phyloP scores from a whole-genome alignment of 257 asterid genomes.

The Buddleja alternifolia region DNA sequence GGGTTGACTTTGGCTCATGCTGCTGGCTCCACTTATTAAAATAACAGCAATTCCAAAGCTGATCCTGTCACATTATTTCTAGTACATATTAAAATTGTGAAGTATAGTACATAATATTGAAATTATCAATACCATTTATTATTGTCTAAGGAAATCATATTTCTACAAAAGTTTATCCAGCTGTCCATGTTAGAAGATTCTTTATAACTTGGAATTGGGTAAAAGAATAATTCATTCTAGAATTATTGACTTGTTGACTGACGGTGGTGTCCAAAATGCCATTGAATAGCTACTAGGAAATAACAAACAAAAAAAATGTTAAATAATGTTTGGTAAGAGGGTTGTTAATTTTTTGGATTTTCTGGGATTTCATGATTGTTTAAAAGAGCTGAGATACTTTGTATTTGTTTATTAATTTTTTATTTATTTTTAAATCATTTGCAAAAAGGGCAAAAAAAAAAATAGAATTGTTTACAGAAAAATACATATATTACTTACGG shows the following conservation, averaged over 20 bases:
- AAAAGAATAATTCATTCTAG: background rate
- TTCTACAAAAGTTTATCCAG: slow-evolving; percentile 14
- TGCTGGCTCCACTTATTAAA: slow-evolving; percentile 59
- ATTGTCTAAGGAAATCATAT: background rate
- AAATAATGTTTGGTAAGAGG: slow-evolving; percentile 17
- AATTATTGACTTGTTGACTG: background rate
- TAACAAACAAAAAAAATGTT: background rate
- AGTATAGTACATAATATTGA: background rate
- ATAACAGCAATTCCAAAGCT: slow-evolving; percentile 59
- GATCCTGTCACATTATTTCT: slow-evolving; percentile 50
- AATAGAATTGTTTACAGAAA: too few relatives aligned
- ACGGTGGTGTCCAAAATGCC: background rate
- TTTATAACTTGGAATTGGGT: slow-evolving; percentile 4
- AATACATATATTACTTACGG: too few relatives aligned
- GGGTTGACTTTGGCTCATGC: slow-evolving; percentile 67
- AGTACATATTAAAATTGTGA: background rate
- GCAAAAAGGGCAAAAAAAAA: background rate
- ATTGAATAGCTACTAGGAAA: background rate
- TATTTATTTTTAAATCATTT: background rate
- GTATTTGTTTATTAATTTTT: too few relatives aligned
- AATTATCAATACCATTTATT: background rate
- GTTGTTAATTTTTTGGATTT: background rate
- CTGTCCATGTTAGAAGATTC: slow-evolving; percentile 45
- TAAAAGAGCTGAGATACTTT: background rate
- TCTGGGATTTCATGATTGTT: background rate